A percentile compares a stretch with the other conserved stretches of the same genome.
phyloP scores from a whole-genome alignment of 2,329 filamentous ascomycete species.

The Neofusicoccum parvum region DNA sequence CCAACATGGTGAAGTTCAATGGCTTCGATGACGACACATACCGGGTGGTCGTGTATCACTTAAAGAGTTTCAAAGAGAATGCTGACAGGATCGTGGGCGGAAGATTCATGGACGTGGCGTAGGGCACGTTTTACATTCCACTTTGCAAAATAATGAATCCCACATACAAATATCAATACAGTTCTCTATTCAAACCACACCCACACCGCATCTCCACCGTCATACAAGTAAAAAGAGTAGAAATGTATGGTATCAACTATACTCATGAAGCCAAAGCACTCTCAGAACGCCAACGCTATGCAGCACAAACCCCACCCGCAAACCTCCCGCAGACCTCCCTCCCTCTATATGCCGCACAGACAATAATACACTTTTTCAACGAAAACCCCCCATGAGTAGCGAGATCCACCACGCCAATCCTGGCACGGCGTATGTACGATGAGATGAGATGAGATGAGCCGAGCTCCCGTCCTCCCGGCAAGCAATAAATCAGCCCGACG shows the following conservation, averaged over 20 bases:
- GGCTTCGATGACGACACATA: no score
- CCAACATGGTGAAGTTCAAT: no score
- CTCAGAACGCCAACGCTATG: constrained; percentile 22
- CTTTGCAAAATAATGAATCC: no score
- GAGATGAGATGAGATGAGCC: constrained; percentile 1
- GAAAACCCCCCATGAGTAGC: background rate
- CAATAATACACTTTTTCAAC: background rate
- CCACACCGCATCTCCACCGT: no score
- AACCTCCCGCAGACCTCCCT: background rate
- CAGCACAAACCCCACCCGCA: background rate
- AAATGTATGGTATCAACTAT: background rate
- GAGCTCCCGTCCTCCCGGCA: background rate
- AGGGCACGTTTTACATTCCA: no score
- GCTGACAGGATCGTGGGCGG: no score
- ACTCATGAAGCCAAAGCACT: background rate
- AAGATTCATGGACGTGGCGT: no score
- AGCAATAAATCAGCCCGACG: background rate
- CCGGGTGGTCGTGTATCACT: no score
- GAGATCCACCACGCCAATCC: background rate
- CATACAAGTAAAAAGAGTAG: background rate
- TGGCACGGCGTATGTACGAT: background rate
- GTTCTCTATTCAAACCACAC: no score
- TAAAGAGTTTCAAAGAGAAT: no score
- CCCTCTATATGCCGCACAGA: background rate
- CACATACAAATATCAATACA: no score